Evolutionary conservation across 805 yeast species (phyloP).

Genomic region (Candida taoyuanica): DNA sequence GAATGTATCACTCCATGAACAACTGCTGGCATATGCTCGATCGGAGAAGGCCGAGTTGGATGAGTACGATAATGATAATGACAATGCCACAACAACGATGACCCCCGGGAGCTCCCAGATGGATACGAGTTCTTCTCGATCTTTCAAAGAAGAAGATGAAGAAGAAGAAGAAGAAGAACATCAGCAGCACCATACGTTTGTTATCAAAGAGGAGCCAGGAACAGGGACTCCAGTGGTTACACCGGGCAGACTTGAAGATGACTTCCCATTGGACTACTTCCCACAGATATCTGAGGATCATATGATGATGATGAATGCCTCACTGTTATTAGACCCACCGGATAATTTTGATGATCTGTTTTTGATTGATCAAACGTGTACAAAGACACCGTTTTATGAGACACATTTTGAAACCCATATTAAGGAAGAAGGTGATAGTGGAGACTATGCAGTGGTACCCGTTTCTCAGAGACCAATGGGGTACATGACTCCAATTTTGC

Average conservation of each 20-base stretch:
- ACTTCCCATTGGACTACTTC: constrained; percentile 69
- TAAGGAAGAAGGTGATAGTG: constrained; percentile 6
- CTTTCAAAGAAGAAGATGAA: neutral
- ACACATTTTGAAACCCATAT: constrained; percentile 9
- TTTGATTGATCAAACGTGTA: constrained; percentile 47
- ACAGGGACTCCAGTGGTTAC: constrained; percentile 20
- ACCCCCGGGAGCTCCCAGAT: no score
- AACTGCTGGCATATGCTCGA: constrained; percentile 41
- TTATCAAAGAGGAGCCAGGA: constrained; percentile 20
- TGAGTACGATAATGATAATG: constrained; percentile 1
- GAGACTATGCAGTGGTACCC: neutral
- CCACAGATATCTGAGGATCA: constrained; percentile 32
- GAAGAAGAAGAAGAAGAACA: neutral
- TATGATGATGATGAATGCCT: constrained; percentile 23
- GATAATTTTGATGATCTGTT: constrained; percentile 39
- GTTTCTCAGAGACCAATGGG: constrained; percentile 5
- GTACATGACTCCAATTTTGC: no score
- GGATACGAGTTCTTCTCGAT: neutral
- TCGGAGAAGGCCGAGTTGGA: constrained; percentile 20
- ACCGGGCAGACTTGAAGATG: constrained; percentile 37
- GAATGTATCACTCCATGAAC: constrained; percentile 46
- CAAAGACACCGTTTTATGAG: constrained; percentile 32
- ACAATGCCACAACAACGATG: neutral
- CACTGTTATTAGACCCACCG: constrained; percentile 32
- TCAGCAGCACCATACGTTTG: constrained; percentile 14